These are phyloP conservation scores for Desmodesmus armatus DNA, from an alignment of 139 green algal species.

Conservation along the genomic window DNA sequence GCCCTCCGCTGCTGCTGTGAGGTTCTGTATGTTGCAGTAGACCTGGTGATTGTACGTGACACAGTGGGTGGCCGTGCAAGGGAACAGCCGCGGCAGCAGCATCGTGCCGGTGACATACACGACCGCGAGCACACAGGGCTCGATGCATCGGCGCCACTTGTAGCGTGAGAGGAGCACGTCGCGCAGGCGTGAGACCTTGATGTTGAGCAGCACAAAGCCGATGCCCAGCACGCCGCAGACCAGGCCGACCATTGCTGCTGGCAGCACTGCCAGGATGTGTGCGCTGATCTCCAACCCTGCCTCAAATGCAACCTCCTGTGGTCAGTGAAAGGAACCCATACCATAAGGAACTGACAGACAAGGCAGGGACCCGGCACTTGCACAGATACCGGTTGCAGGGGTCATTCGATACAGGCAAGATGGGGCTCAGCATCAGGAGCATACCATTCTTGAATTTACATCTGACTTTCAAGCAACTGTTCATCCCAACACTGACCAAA, in stretches of 20 bases:
- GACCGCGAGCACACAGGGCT: slow-evolving; percentile 80
- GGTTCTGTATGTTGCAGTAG: slow-evolving; percentile 42
- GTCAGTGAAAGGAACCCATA: background rate
- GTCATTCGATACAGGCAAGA: too few species aligned
- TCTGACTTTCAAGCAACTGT: too few species aligned
- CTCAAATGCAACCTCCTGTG: slow-evolving; percentile 50
- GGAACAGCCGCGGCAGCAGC: slow-evolving; percentile 87
- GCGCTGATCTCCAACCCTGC: slow-evolving; percentile 61
- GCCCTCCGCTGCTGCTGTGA: slow-evolving; percentile 5
- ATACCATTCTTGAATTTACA: too few species aligned
- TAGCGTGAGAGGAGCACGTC: slow-evolving; percentile 8
- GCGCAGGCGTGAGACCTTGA: slow-evolving; percentile 58
- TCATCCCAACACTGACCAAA: too few species aligned
- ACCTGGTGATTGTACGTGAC: slow-evolving; percentile 55
- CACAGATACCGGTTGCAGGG: too few species aligned
- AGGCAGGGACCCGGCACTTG: too few species aligned
- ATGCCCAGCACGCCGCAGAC: slow-evolving; percentile 76
- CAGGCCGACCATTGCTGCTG: slow-evolving; percentile 79
- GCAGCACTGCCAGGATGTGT: slow-evolving; percentile 82
- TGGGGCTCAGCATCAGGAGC: too few species aligned
- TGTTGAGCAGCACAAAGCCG: slow-evolving; percentile 85
- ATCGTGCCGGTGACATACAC: slow-evolving; percentile 85
- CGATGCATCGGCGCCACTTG: slow-evolving; percentile 69
- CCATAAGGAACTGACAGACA: background rate
- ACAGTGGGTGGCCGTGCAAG: slow-evolving; percentile 78